Percentiles rank a stretch among this genome's conserved stretches.
Evolutionary conservation across 1,284 basidiomycete species (phyloP).

Genomic region (Pisolithus thermaeus): DNA sequence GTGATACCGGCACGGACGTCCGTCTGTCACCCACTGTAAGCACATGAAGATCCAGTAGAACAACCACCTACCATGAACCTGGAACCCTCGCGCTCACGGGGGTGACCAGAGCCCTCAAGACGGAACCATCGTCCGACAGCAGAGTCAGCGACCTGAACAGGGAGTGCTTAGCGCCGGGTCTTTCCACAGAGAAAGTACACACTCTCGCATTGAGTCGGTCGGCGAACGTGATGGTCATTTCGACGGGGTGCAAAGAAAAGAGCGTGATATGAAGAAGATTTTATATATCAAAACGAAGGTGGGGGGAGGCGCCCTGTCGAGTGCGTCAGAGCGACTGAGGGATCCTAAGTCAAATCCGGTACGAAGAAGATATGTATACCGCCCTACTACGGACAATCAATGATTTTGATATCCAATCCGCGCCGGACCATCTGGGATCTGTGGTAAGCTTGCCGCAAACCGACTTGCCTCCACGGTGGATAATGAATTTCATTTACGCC

Average conservation of each 20-base stretch:
- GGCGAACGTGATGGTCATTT: constrained; percentile 35
- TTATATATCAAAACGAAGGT: constrained; percentile 21
- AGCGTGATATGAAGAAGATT: constrained; percentile 13
- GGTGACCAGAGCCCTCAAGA: constrained; percentile 78
- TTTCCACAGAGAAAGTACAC: neutral
- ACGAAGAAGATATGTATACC: neutral
- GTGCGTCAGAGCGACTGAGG: constrained; percentile 1
- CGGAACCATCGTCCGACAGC: constrained; percentile 77
- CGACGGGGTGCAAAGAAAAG: constrained; percentile 11
- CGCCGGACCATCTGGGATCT: constrained; percentile 1
- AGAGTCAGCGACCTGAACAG: constrained; percentile 57
- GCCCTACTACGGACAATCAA: neutral
- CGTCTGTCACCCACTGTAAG: constrained; percentile 38
- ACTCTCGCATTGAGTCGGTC: constrained; percentile 41
- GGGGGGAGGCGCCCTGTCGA: neutral
- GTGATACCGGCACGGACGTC: constrained; percentile 80
- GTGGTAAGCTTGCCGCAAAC: neutral
- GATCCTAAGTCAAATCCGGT: neutral
- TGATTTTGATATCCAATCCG: constrained; percentile 11
- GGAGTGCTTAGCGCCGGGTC: constrained; percentile 3
- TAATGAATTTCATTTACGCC: constrained; percentile 3
- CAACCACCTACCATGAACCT: constrained; percentile 57
- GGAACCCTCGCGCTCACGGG: constrained; percentile 69
- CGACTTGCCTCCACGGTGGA: neutral
- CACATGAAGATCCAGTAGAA: neutral